Evolutionary conservation across 2,329 filamentous ascomycete species (phyloP).

Genomic region (Metarhizium humberi): DNA sequence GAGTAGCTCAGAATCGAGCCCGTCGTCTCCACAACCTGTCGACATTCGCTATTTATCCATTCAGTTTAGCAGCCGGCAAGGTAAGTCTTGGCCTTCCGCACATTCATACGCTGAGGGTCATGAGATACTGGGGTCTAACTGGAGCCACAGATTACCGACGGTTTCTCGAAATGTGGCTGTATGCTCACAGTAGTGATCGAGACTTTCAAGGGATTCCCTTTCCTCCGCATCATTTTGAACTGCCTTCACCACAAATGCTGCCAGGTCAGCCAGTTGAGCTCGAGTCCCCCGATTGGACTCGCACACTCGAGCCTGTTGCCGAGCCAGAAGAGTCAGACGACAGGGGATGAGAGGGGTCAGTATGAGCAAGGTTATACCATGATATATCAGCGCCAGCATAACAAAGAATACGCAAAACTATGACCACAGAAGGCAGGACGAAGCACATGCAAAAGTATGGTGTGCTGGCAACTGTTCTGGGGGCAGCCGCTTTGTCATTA

Average conservation of each 20-base stretch:
- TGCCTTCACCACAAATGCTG: constrained; percentile 37
- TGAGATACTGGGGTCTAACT: background rate
- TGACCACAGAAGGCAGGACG: background rate
- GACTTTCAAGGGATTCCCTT: constrained; percentile 37
- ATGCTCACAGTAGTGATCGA: constrained; percentile 35
- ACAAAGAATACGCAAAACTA: background rate
- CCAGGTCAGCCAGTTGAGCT: constrained; percentile 15
- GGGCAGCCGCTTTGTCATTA: background rate
- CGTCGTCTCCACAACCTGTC: constrained; percentile 15
- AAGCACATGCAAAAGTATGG: background rate
- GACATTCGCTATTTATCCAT: constrained; percentile 40
- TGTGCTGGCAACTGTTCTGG: background rate
- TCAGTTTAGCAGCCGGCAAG: constrained; percentile 38
- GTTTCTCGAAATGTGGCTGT: constrained; percentile 36
- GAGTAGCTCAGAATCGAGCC: constrained; percentile 12
- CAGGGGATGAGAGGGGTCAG: background rate
- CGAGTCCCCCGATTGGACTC: constrained; percentile 4
- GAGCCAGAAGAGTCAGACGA: constrained; percentile 3
- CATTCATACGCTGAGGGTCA: too few relatives aligned
- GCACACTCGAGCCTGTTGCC: constrained; percentile 2
- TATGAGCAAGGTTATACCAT: background rate
- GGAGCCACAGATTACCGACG: constrained; percentile 30
- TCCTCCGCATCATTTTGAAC: constrained; percentile 34
- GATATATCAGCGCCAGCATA: background rate
- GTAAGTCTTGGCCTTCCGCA: constrained; percentile 19